These are phyloP conservation scores for Brassica nigra DNA, from an alignment of 345 rosid genomes.

Conservation along the genomic window DNA sequence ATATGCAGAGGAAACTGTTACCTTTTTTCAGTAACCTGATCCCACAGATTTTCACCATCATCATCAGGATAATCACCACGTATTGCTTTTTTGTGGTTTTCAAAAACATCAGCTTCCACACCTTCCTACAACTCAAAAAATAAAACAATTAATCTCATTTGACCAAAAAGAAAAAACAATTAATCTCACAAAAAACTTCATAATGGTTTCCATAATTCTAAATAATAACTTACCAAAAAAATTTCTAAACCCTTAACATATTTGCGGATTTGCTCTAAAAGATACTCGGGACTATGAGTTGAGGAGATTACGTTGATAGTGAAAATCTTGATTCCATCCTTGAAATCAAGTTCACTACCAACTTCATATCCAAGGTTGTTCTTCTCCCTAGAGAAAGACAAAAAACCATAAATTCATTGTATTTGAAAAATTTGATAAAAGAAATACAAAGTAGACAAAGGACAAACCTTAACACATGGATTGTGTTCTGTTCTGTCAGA, in stretches of 20 bases:
- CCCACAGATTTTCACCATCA: neutral
- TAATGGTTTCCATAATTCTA: neutral
- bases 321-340: neutral
- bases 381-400: neutral
- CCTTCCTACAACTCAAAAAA: neutral
- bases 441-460: too few species aligned
- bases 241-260: neutral
- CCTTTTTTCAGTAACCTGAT: neutral
- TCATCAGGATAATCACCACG: too few species aligned
- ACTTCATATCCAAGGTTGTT: neutral
- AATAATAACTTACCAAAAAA: neutral
- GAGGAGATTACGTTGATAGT: neutral
- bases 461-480: neutral
- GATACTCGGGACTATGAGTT: neutral
- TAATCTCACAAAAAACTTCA: too few species aligned
- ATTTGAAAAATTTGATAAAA: too few species aligned
- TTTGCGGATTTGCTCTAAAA: neutral
- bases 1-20: too few species aligned
- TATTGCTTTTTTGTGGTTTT: neutral
- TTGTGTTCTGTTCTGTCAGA: neutral
- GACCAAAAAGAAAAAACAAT: too few species aligned
- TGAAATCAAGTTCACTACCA: neutral
- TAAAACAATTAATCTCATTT: too few species aligned
- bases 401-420: too few species aligned
- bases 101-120: neutral